Evolutionary conservation across 176 grass and related monocot genomes (phyloP).

Genomic region (Oryza longistaminata): DNA sequence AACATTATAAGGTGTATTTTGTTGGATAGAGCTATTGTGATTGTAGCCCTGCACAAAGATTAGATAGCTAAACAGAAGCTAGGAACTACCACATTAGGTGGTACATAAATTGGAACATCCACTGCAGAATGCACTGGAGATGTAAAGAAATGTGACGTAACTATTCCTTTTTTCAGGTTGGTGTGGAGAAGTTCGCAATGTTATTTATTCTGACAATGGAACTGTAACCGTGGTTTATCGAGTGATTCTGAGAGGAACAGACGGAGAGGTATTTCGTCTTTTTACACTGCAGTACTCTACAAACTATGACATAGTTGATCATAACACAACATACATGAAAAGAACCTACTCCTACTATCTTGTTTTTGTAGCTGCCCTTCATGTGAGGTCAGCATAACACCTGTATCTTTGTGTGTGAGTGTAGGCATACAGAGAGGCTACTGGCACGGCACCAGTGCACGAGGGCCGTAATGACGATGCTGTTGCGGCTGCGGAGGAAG

Average conservation of each 20-base stretch:
- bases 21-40: not conserved
- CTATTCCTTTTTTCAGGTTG: conserved; percentile 57
- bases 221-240: conserved; percentile 89
- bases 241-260: conserved; percentile 76
- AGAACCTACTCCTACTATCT: not conserved
- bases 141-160: not conserved
- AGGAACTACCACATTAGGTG: not conserved
- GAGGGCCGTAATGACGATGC: conserved; percentile 62
- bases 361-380: not conserved
- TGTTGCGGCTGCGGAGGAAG: conserved; percentile 70
- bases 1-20: not conserved
- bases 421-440: conserved; percentile 83
- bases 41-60: not conserved
- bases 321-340: not conserved
- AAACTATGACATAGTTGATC: not conserved
- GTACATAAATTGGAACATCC: too few relatives aligned
- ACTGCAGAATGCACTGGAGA: not conserved
- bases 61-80: not conserved
- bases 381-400: not conserved
- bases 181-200: conserved; percentile 91
- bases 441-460: conserved; percentile 60
- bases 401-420: not conserved
- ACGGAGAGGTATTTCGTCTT: conserved; percentile 74
- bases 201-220: conserved; percentile 69
- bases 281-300: not conserved